Evolutionary conservation across 192 early-diverging fungal species (phyloP), one percentile per base, ranked within the genome.

Genomic region (Podochytrium sp.): DNA sequence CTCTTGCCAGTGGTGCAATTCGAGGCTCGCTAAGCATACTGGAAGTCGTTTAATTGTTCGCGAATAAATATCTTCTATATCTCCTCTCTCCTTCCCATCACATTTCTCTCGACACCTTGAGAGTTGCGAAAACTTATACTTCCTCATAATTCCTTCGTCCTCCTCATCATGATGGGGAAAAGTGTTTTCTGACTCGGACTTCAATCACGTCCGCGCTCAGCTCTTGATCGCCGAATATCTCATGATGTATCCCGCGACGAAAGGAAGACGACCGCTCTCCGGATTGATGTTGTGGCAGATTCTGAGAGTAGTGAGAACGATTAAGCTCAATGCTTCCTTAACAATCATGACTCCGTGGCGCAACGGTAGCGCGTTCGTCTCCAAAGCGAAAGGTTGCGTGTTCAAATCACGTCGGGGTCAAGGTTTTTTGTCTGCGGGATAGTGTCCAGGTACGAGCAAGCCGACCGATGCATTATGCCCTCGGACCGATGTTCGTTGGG

Each of bases 11-110:
- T 98, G 95, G 93, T 96, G 65, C 96, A 98, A 85, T 98, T 98
- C 76, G 96, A 98, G 85, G 96, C 96, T 62, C 94, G 96, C 71
- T 96, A 91, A 86, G n/a, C n/a, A n/a, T n/a, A n/a, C n/a, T n/a
- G n/a, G n/a, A n/a, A n/a, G n/a, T n/a, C n/a, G n/a, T n/a, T n/a
- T n/a, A n/a, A n/a, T n/a, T n/a, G n/a, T n/a, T n/a, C n/a, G n/a
- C n/a, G n/a, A n/a, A n/a, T n/a, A n/a, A n/a, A n/a, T n/a, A n/a
- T n/a, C n/a, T n/a, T n/a, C n/a, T n/a, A n/a, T n/a, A n/a, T n/a
- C n/a, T n/a, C 47, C 12, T 12, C 47, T 49, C n/a, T 49, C 47
- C n/a, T 49, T n/a, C 47, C 12, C 12, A 49, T 12, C n/a, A 14
- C n/a, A 49, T 49, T 49, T 49, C 12, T 12, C n/a, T n/a, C 12